Base-by-base conservation (phyloP, 2,329 filamentous ascomycete species). In the Penicillium sp. region DNA sequence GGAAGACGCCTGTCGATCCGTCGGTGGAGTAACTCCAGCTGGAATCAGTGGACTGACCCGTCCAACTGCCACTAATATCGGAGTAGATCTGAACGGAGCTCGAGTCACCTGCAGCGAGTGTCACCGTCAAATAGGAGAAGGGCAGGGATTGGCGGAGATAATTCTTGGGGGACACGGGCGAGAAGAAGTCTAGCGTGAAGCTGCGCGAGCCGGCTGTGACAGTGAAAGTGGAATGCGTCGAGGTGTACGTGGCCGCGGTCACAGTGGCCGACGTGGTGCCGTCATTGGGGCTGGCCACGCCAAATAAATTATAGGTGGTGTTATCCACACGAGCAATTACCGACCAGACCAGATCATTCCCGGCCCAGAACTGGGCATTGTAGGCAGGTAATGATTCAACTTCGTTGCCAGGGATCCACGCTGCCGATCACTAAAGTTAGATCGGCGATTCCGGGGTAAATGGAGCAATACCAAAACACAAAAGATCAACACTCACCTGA, bases 161-260 rank as follows among this genome's bases (percentile, higher is more conserved):
- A 50, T 77, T 70, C n/a, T 68, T 67, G 14, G 74, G 73, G 11
- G 72, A 75, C 0, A 77, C 71, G 1, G 75, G 76, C 21, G 76
- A 78, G 55, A 78, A 73, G 59, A 77, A 78, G 55, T 78, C 75
- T 14, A 78, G 63, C 2, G 64, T 69, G 54, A 77, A 69, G 11
- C 58, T 67, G 9, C 66, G 67, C n/a, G 62, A 55, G 4, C 72
- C 71, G 1, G 75, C 76, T 37, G 64, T 67, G 9, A 78, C 59
- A 0, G 62, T 69, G 60, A 78, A 77, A 9, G 67, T 68, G 25
- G 70, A 70, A 62, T 75, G 75, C 0, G 75, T 77, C 8, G 75
- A 69, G 10, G 73, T 77, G 57, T 72, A 77, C 21, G 66, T 68
- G 16, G 66, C 68, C 8, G 59, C 57, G 13, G 62, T 67, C 25